Evolutionary conservation across 805 yeast species (phyloP), one percentile per base, ranked within the genome.

Genomic region (Pichia sporocuriosa): DNA sequence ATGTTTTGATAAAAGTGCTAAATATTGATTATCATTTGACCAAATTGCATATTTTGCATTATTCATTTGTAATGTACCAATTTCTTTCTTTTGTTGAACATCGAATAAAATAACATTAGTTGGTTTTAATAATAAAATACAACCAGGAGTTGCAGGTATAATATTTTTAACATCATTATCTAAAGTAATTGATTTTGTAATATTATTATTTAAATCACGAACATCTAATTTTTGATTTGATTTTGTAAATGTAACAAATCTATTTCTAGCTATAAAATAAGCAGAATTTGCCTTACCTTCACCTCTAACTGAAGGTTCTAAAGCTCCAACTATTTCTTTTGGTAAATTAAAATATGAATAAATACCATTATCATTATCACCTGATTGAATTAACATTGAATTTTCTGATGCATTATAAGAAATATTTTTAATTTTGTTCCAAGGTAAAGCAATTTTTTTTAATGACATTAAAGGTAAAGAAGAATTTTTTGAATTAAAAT

Each of bases 391-490:
- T 58, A 93, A 69, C 39, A 90, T 72, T 4, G 95, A 81, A 55
- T 86, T 79, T 58, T 94, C 97, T 21, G 95, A 78, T 47, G 95
- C 97, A 62, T 93, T 93, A 68, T 84, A 90, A 16, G 95, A 83
- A 51, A 93, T 67, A 37, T 83, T 76, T 63, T 89, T 76, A 62
- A 90, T 79, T 49, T 88, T 85, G 39, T 81, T 75, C 95, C 95
- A 90, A 17, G 86, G 66, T 57, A 78, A 80, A 40, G 96, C 95
- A 51, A 88, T 70, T 58, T 83, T 83, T 62, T 84, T 85, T 67
- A 93, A 73, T 1, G 94, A 81, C 40, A 86, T 72, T 69, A 86
- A 77, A 32, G 96, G 95, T 61, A 83, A 66, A 21, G 89, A 74
- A 10, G 75, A 70, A 42, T 79, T 78, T 48, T 77, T 77, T 44